phyloP scores from a whole-genome alignment of 1,139 yeast genomes.

The Meyerozyma athensensis region DNA sequence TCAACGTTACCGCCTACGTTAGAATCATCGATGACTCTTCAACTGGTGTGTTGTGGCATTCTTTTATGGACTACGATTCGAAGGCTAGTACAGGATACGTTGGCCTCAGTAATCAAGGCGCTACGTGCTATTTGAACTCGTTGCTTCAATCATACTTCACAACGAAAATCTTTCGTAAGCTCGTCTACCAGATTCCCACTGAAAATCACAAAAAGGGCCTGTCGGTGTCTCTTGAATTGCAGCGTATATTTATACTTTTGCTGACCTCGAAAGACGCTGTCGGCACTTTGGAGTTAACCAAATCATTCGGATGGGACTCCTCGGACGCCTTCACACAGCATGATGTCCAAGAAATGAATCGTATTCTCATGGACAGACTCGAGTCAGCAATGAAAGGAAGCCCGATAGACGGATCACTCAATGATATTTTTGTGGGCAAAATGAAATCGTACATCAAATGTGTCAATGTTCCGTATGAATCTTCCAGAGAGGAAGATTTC shows the following conservation, averaged over 20 bases:
- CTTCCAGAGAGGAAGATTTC: conserved; percentile 87
- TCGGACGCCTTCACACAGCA: conserved; percentile 96
- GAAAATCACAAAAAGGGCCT: conserved; percentile 34
- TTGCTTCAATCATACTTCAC: conserved; percentile 85
- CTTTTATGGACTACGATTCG: conserved; percentile 79
- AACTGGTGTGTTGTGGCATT: conserved; percentile 95
- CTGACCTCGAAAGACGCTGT: conserved; percentile 71
- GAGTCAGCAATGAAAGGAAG: conserved; percentile 93
- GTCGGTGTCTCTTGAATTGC: conserved; percentile 79
- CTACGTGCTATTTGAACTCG: conserved; percentile 93
- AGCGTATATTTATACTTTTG: conserved; percentile 76
- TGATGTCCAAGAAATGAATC: conserved; percentile 93
- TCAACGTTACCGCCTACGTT: conserved; percentile 74
- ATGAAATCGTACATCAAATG: conserved; percentile 95
- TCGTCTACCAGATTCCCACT: conserved; percentile 89
- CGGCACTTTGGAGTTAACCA: conserved; percentile 81
- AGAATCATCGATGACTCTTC: conserved; percentile 73
- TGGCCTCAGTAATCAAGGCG: conserved; percentile 95
- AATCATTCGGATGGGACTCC: conserved; percentile 96
- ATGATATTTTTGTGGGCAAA: conserved; percentile 87
- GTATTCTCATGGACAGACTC: conserved; percentile 90
- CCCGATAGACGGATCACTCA: conserved; percentile 71
- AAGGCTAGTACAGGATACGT: conserved; percentile 84
- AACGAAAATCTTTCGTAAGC: conserved; percentile 74
- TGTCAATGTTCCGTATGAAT: conserved; percentile 91